phyloP scores from a whole-genome alignment of 2,329 filamentous ascomycete genomes.

The Ophiosphaerella narmari region DNA sequence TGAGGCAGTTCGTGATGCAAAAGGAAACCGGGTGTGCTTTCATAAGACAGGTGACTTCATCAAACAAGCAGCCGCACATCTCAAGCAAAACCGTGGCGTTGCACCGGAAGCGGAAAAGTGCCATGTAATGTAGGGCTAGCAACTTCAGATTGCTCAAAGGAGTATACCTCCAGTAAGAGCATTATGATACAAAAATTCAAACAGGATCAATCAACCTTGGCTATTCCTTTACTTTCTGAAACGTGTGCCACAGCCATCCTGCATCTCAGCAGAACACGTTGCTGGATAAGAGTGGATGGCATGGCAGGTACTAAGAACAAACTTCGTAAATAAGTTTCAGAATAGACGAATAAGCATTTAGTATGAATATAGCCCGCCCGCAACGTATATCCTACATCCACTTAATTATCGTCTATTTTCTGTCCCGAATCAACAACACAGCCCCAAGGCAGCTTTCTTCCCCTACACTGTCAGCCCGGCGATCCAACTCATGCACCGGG shows the following conservation, averaged over 20 bases:
- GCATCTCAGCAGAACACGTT: no score
- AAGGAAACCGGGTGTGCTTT: conserved; percentile 42
- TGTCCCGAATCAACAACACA: not conserved
- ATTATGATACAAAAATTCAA: no score
- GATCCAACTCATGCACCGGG: no score
- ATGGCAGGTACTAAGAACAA: no score
- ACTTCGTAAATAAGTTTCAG: no score
- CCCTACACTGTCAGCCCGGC: no score
- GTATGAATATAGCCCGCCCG: not conserved
- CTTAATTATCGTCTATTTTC: not conserved
- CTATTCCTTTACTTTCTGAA: no score
- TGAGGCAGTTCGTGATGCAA: conserved; percentile 38
- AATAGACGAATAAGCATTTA: no score
- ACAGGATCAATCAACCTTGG: no score
- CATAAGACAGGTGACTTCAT: conserved; percentile 45
- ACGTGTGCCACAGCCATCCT: no score
- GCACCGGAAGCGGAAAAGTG: conserved; percentile 24
- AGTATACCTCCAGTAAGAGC: not conserved
- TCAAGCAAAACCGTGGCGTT: conserved; percentile 30
- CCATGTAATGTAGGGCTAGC: conserved; percentile 18
- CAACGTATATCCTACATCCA: not conserved
- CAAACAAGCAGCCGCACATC: conserved; percentile 36
- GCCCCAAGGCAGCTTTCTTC: not conserved
- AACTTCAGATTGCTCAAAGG: not conserved
- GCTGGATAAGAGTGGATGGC: no score